These are phyloP conservation scores for Juglanconis oblonga DNA, from an alignment of 2,329 filamentous ascomycete genomes.

Conservation along the genomic window DNA sequence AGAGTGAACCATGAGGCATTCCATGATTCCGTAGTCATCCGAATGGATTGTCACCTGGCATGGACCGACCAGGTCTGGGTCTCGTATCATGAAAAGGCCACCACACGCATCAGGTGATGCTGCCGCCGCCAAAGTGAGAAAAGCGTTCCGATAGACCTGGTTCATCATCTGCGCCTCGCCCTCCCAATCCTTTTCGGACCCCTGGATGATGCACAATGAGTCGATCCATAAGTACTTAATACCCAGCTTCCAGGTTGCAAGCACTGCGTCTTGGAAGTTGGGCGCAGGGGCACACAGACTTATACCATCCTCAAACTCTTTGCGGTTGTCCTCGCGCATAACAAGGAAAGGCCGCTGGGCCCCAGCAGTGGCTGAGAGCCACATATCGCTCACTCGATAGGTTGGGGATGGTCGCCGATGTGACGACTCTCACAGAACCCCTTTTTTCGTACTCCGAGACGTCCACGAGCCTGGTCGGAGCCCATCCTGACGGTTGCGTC, in stretches of 20 bases:
- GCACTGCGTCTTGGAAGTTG: constrained; percentile 21
- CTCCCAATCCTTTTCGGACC: constrained; percentile 20
- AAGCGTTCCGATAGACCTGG: constrained; percentile 22
- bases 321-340: background rate
- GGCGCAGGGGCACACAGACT: background rate
- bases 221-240: constrained; percentile 25
- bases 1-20: constrained; percentile 2
- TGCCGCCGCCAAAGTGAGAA: constrained; percentile 4
- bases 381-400: constrained; percentile 15
- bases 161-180: constrained; percentile 26
- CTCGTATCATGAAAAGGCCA: constrained; percentile 2
- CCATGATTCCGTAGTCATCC: background rate
- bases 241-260: constrained; percentile 13
- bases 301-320: background rate
- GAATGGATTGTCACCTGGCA: background rate
- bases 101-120: constrained; percentile 3
- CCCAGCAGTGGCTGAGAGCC: constrained; percentile 28
- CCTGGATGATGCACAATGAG: constrained; percentile 25
- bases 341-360: constrained; percentile 7
- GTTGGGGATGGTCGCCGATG: background rate
- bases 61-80: background rate
- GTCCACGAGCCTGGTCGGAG: constrained; percentile 24
- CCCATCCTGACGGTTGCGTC: background rate
- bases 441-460: background rate
- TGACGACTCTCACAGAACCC: constrained; percentile 5